Evolutionary conservation across 306 rosid species (phyloP).

Genomic region (Glycine tomentella): DNA sequence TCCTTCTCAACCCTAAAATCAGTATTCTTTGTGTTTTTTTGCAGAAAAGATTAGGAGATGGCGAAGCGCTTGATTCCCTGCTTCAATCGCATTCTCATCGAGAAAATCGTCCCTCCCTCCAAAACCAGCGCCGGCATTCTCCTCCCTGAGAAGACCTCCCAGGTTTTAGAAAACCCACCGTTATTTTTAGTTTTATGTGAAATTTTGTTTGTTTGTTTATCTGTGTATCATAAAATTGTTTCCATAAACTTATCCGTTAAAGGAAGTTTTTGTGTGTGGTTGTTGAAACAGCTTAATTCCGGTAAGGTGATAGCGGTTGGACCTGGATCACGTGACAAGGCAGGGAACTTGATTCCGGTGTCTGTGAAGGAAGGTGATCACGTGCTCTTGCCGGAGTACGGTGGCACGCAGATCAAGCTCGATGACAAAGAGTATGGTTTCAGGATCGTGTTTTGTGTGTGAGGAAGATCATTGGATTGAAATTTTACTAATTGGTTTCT

Average conservation of each 20-base stretch:
- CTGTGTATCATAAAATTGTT: no score
- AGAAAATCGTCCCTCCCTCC: conserved; percentile 84
- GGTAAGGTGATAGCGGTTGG: conserved; percentile 92
- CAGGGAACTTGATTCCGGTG: conserved; percentile 77
- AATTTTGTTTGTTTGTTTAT: no score
- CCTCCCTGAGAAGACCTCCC: conserved; percentile 78
- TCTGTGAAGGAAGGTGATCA: conserved; percentile 80
- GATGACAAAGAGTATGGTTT: conserved; percentile 80
- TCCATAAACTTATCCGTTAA: no score
- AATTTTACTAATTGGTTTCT: not conserved
- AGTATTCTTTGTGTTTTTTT: not conserved
- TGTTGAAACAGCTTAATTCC: conserved; percentile 68
- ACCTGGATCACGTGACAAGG: conserved; percentile 74
- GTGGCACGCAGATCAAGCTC: conserved; percentile 88
- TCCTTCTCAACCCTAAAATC: not conserved
- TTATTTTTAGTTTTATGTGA: no score
- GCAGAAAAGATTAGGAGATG: conserved; percentile 52
- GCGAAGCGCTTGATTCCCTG: conserved; percentile 87
- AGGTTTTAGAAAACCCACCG: conserved; percentile 51
- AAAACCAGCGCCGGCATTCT: conserved; percentile 86
- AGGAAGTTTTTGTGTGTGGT: not conserved
- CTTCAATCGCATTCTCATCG: conserved; percentile 79
- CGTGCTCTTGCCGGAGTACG: conserved; percentile 91
- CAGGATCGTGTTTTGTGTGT: not conserved
- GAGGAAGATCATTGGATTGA: not conserved